Percentiles rank a stretch among this genome's conserved stretches.
Conservation (phyloP, 768 basidiomycete genomes). For the Agrocybe praecox region DNA sequence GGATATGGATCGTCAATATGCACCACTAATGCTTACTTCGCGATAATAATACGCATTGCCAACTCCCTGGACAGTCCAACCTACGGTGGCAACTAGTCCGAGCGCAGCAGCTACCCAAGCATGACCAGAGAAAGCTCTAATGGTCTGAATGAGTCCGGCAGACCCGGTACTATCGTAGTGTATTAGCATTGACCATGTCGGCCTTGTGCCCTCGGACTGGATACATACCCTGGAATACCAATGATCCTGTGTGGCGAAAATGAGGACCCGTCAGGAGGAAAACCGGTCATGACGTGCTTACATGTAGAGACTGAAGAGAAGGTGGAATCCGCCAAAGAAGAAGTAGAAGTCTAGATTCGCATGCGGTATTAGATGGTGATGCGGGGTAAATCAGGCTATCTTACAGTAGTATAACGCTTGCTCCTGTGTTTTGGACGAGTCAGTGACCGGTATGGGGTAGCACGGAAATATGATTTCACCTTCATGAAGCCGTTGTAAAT, state of each 20-base stretch:
- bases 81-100: conserved; percentile 77
- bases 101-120: conserved; percentile 82
- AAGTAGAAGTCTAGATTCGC: conserved; percentile 84
- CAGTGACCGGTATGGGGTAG: conserved; percentile 21
- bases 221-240: conserved; percentile 79
- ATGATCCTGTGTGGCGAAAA: conserved; percentile 69
- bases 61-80: conserved; percentile 85
- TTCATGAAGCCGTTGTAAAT: conserved; percentile 99
- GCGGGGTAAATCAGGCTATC: conserved; percentile 31
- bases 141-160: conserved; percentile 92
- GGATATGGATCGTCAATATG: conserved; percentile 5
- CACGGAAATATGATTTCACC: conserved; percentile 44
- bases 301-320: conserved; percentile 93
- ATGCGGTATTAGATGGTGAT: conserved; percentile 28
- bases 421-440: conserved; percentile 54
- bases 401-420: conserved; percentile 93
- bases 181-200: conserved; percentile 13
- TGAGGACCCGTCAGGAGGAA: conserved; percentile 29
- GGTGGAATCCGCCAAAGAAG: conserved; percentile 94
- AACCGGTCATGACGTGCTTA: conserved; percentile 38
- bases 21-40: conserved; percentile 49
- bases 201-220: conserved; percentile 35
- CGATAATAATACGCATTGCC: conserved; percentile 84
- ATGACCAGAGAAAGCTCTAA: conserved; percentile 72
- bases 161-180: conserved; percentile 74